Conservation (phyloP, 768 basidiomycete species). For the Gloeopeniophorella convolvens region DNA sequence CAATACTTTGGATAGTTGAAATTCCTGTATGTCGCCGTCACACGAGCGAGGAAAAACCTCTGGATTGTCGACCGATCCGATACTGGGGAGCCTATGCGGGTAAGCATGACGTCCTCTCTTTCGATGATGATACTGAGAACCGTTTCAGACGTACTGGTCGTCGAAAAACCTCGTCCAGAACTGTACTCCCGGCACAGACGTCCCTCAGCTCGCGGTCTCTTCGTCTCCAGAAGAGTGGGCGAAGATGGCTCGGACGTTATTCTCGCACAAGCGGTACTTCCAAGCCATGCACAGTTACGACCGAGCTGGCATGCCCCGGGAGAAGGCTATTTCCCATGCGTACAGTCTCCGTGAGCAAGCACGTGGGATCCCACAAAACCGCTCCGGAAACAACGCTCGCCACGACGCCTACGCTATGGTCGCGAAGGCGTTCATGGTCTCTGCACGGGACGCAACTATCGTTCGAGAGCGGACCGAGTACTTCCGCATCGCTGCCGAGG, state of each 20-base stretch:
- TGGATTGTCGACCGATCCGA: constrained; percentile 62
- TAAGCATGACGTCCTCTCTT: constrained; percentile 24
- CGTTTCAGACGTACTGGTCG: constrained; percentile 45
- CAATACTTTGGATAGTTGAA: constrained; percentile 39
- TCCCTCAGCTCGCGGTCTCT: constrained; percentile 47
- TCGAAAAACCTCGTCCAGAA: constrained; percentile 39
- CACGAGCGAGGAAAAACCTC: constrained; percentile 55
- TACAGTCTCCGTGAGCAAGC: constrained; percentile 51
- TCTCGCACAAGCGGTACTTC: constrained; percentile 39
- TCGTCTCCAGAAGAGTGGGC: constrained; percentile 47
- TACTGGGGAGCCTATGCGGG: constrained; percentile 55
- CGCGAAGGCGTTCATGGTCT: constrained; percentile 43
- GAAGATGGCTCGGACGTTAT: constrained; percentile 33
- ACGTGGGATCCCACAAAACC: constrained; percentile 25
- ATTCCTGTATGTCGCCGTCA: constrained; percentile 58
- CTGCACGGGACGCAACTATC: constrained; percentile 28
- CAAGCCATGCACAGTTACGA: constrained; percentile 52
- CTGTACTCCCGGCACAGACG: constrained; percentile 40
- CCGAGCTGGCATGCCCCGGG: constrained; percentile 37
- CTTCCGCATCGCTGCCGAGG: constrained; percentile 40
- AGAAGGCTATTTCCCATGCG: constrained; percentile 43
- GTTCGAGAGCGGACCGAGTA: constrained; percentile 30
- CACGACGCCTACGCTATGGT: constrained; percentile 37
- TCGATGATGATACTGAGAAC: neutral
- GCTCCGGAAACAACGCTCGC: constrained; percentile 17